Conservation (phyloP, 129 eudicot genomes). For the Ambrosia trifida region DNA sequence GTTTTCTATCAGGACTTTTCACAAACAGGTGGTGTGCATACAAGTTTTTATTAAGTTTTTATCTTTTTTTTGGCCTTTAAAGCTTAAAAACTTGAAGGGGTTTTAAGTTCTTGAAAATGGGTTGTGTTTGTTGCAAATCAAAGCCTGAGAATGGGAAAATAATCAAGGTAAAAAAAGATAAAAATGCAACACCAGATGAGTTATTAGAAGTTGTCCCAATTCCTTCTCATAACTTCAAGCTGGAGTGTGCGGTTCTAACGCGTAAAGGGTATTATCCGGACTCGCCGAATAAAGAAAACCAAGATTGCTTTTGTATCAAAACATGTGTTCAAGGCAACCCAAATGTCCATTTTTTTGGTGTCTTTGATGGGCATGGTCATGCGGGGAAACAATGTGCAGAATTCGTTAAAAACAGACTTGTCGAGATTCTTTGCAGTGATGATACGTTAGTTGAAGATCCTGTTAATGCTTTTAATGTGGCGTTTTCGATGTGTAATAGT, state of each 20-base stretch:
- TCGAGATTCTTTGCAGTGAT: constrained; percentile 56
- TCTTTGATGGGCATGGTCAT: constrained; percentile 94
- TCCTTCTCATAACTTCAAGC: constrained; percentile 73
- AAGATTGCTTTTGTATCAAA: constrained; percentile 71
- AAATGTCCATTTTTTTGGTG: constrained; percentile 89
- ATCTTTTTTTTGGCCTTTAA: not conserved
- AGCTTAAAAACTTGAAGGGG: constrained; percentile 12
- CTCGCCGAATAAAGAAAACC: constrained; percentile 79
- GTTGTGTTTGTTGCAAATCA: constrained; percentile 73
- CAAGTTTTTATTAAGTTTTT: constrained; percentile 21
- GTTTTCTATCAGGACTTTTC: constrained; percentile 28
- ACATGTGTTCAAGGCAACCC: constrained; percentile 75
- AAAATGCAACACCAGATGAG: constrained; percentile 43
- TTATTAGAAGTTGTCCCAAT: constrained; percentile 52
- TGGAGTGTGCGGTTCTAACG: constrained; percentile 71
- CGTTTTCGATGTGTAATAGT: constrained; percentile 57
- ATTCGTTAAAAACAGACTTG: constrained; percentile 67
- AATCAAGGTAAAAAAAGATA: constrained; percentile 36
- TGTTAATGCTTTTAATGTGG: constrained; percentile 58
- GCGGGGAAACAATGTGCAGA: constrained; percentile 70
- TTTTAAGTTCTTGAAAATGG: constrained; percentile 48
- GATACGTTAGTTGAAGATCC: constrained; percentile 71
- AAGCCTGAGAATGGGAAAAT: constrained; percentile 41
- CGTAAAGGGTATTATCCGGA: constrained; percentile 90
- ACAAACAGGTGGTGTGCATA: constrained; percentile 50